Evolutionary conservation across 192 early-diverging fungal species (phyloP), one percentile per base, ranked within the genome.

Genomic region (Backusella macrospora): DNA sequence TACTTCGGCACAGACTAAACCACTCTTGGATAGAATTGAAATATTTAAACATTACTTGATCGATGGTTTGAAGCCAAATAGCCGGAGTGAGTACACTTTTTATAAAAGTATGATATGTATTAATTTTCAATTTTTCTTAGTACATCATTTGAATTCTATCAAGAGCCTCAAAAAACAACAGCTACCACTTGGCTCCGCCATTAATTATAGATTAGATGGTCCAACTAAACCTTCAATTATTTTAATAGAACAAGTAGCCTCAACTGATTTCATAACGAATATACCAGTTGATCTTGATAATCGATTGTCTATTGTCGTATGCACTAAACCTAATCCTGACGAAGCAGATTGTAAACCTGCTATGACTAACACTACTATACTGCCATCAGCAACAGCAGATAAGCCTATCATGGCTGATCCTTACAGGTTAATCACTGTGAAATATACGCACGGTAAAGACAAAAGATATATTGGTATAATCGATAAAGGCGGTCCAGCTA

Each of bases 11-110:
- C 90, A 91, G 70, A 84, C 88, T 16, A 80, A 83, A 45, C 78
- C 90, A 23, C 74, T 90, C 29, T 76, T 80, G 1, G 46, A 87
- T 70, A 82, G 92, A 18, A 90, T 94, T 88, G 70, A 62, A 13
- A 47, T 83, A 13, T 90, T 94, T 74, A 78, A 87, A 12, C 72
- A 73, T 6, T 29, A 70, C 65, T 78, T 92, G 34, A 75, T 87
- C 42, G 85, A 86, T 5, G 84, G 67, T 4, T 29, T 16, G 5
- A 39, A 21, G 5, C 1, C 40, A 43, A 66, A 4, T 12, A 10
- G 16, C 8, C 3, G 8, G 18, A 21, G 15, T 66, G 16, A 66
- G 18, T 39, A 43, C 21, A 13, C 0, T 39, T 2, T 12, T 16
- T 3, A 66, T 43, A 43, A 43, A 6, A 10, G 10, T 43, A 34